Conservation (phyloP, 495 filamentous ascomycete species). For the Endocarpon pusillum region DNA sequence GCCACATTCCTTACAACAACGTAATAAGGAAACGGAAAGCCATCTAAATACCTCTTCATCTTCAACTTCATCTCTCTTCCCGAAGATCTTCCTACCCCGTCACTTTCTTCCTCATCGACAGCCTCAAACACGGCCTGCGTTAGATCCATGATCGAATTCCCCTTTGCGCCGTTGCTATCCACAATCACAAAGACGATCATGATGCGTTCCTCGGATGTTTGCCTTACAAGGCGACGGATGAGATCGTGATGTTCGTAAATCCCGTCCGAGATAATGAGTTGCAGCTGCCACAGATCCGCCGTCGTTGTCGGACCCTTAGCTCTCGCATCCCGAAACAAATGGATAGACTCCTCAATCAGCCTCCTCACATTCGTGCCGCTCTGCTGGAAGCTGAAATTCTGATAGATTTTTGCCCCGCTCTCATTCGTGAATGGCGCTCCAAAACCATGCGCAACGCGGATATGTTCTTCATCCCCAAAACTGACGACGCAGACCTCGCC, state of each 20-base stretch:
- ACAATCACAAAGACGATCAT: slow-evolving; percentile 98
- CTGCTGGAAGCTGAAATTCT: slow-evolving; percentile 75
- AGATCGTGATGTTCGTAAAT: slow-evolving; percentile 79
- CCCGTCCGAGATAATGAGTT: slow-evolving; percentile 84
- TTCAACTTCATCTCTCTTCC: slow-evolving; percentile 54
- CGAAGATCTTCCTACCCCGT: too few relatives aligned
- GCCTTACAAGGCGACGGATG: slow-evolving; percentile 61
- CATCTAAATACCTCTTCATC: slow-evolving; percentile 79
- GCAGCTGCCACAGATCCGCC: slow-evolving; percentile 88
- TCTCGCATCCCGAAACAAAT: slow-evolving; percentile 63
- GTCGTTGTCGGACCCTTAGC: slow-evolving; percentile 35
- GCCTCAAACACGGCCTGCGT: slow-evolving; percentile 61
- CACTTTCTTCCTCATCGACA: slow-evolving; percentile 24
- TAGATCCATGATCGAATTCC: slow-evolving; percentile 60
- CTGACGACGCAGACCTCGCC: slow-evolving; percentile 79
- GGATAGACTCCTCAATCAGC: slow-evolving; percentile 58
- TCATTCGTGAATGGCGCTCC: slow-evolving; percentile 68
- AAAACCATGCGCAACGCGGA: slow-evolving; percentile 80
- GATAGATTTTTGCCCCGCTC: slow-evolving; percentile 63
- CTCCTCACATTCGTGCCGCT: slow-evolving; percentile 66
- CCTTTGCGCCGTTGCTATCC: slow-evolving; percentile 45
- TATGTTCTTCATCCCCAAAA: slow-evolving; percentile 57
- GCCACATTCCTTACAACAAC: slow-evolving; percentile 81
- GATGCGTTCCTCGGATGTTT: slow-evolving; percentile 80
- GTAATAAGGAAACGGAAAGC: slow-evolving; percentile 92